Percentiles rank a stretch among this genome's conserved stretches.
Evolutionary conservation across 768 basidiomycete genomes (phyloP).

Genomic region (Russula ochroleuca): DNA sequence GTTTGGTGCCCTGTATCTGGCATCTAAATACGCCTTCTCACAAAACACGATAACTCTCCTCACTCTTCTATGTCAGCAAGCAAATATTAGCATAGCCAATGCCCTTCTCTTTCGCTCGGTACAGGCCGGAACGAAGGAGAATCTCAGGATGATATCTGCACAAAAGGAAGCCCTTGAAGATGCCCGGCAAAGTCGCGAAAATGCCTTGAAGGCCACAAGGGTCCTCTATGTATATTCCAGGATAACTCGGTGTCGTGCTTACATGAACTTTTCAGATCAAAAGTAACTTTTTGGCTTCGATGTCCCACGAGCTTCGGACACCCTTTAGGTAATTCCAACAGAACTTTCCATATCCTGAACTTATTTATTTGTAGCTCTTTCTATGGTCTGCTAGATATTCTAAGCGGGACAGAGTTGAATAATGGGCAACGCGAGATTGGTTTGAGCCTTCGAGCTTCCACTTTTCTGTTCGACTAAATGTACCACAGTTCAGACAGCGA

Average conservation of each 20-base stretch:
- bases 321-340: slow-evolving; percentile 56
- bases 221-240: slow-evolving; percentile 33
- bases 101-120: slow-evolving; percentile 72
- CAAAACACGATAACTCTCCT: slow-evolving; percentile 56
- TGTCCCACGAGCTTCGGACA: slow-evolving; percentile 75
- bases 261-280: slow-evolving; percentile 49
- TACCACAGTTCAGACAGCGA: slow-evolving; percentile 62
- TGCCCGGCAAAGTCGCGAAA: slow-evolving; percentile 64
- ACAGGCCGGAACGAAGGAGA: slow-evolving; percentile 67
- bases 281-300: slow-evolving; percentile 69
- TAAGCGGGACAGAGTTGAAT: slow-evolving; percentile 67
- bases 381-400: slow-evolving; percentile 70
- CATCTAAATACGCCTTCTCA: slow-evolving; percentile 61
- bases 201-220: slow-evolving; percentile 71
- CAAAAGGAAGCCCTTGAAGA: slow-evolving; percentile 67
- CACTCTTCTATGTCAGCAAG: slow-evolving; percentile 66
- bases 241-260: not conserved
- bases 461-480: slow-evolving; percentile 3
- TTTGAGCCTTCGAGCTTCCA: slow-evolving; percentile 26
- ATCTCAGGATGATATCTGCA: slow-evolving; percentile 71
- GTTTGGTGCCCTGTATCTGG: slow-evolving; percentile 65
- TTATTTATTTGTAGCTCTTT: slow-evolving; percentile 46
- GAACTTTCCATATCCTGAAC: not conserved
- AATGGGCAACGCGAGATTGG: slow-evolving; percentile 67
- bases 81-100: slow-evolving; percentile 70